phyloP scores from a whole-genome alignment of 2,329 filamentous ascomycete species.

The Ceratocystis diversiconidia region DNA sequence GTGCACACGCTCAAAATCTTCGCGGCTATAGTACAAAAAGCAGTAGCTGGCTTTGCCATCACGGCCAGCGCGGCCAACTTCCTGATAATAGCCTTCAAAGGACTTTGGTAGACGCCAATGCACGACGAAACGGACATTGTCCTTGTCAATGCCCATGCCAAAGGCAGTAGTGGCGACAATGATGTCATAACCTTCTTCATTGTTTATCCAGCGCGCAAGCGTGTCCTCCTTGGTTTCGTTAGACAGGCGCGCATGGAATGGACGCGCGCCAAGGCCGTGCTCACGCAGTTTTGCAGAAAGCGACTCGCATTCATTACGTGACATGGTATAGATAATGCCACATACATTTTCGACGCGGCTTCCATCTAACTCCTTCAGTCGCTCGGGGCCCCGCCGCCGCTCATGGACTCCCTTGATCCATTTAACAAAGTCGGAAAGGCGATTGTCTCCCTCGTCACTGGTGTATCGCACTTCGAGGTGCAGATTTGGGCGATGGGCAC shows the following conservation, averaged over 20 bases:
- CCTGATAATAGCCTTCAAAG: constrained; percentile 93
- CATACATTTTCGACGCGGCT: constrained; percentile 51
- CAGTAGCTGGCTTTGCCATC: constrained; percentile 79
- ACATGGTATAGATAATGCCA: constrained; percentile 70
- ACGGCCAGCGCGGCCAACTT: constrained; percentile 79
- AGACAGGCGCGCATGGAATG: constrained; percentile 57
- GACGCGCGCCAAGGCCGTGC: constrained; percentile 57
- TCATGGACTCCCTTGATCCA: constrained; percentile 65
- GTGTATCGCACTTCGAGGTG: constrained; percentile 85
- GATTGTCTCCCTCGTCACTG: constrained; percentile 56
- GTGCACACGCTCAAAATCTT: constrained; percentile 65
- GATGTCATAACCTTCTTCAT: constrained; percentile 66
- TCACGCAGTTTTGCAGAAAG: constrained; percentile 50
- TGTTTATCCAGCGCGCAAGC: constrained; percentile 56
- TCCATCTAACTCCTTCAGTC: constrained; percentile 43
- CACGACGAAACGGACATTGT: constrained; percentile 84
- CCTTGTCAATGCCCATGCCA: constrained; percentile 95
- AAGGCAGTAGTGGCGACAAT: constrained; percentile 94
- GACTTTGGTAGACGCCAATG: constrained; percentile 91
- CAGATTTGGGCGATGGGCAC: constrained; percentile 69
- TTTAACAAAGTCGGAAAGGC: constrained; percentile 56
- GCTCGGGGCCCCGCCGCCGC: constrained; percentile 46
- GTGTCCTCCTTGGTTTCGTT: constrained; percentile 57
- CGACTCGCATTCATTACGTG: constrained; percentile 58
- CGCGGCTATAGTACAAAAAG: constrained; percentile 79